Conservation (phyloP, 768 basidiomycete genomes). For the Strobilomyces confusus region DNA sequence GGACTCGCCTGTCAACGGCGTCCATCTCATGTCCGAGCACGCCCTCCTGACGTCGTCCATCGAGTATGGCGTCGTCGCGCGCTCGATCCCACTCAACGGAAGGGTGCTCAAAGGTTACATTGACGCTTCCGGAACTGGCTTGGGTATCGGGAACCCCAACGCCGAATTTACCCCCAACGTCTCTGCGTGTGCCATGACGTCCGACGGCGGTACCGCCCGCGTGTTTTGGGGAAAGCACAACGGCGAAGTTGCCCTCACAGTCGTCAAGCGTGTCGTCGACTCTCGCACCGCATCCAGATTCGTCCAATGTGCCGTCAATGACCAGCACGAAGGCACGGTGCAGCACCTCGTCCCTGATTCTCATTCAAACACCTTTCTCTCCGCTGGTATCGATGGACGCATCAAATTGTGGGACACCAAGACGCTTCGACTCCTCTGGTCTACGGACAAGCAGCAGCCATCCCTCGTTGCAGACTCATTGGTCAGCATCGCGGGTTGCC, state of each 20-base stretch:
- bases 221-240: constrained; percentile 71
- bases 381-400: constrained; percentile 57
- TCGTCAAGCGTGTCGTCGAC: constrained; percentile 58
- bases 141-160: constrained; percentile 71
- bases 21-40: constrained; percentile 55
- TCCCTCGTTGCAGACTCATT: constrained; percentile 45
- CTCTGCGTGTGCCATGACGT: constrained; percentile 51
- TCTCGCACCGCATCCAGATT: constrained; percentile 42
- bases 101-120: constrained; percentile 68
- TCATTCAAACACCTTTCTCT: constrained; percentile 37
- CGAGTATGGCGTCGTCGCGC: constrained; percentile 66
- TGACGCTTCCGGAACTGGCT: constrained; percentile 54
- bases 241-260: constrained; percentile 64
- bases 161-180: constrained; percentile 69
- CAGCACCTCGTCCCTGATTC: constrained; percentile 52
- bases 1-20: constrained; percentile 49
- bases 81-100: constrained; percentile 67
- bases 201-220: constrained; percentile 62
- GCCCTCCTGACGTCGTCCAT: constrained; percentile 61
- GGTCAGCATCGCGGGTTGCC: constrained; percentile 44
- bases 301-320: constrained; percentile 45
- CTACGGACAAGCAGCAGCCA: constrained; percentile 39
- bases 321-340: constrained; percentile 63
- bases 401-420: constrained; percentile 74
- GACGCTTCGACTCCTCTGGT: constrained; percentile 57